Evolutionary conservation across 129 eudicot species (phyloP).

Genomic region (Rutidosis leptorrhynchoides): DNA sequence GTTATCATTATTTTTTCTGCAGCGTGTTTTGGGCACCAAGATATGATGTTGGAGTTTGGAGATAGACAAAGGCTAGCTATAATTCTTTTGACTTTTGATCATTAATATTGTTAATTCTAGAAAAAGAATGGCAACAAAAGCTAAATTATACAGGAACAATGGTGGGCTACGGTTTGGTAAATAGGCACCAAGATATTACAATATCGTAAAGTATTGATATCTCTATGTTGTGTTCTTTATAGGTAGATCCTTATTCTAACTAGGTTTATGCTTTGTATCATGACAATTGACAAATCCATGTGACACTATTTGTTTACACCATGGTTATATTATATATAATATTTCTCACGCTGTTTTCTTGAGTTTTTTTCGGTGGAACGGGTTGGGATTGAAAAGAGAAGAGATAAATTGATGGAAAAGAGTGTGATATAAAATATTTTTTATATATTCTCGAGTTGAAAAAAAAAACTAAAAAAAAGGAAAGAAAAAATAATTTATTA

Average conservation of each 20-base stretch:
- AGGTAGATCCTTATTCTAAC: constrained; percentile 27
- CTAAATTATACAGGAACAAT: constrained; percentile 16
- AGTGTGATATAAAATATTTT: too few relatives aligned
- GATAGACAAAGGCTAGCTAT: background rate
- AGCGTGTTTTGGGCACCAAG: too few relatives aligned
- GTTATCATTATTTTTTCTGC: too few relatives aligned
- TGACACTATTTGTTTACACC: too few relatives aligned
- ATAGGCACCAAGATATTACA: constrained; percentile 29
- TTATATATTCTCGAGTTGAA: too few relatives aligned
- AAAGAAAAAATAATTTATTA: too few relatives aligned
- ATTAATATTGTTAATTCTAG: constrained; percentile 10
- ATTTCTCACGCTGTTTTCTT: too few relatives aligned
- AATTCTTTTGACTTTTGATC: constrained; percentile 28
- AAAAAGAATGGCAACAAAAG: constrained; percentile 29
- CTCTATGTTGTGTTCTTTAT: constrained; percentile 11
- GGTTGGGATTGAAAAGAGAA: too few relatives aligned
- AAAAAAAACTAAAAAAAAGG: too few relatives aligned
- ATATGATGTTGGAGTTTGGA: constrained; percentile 18
- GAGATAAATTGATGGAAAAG: too few relatives aligned
- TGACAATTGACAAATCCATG: background rate
- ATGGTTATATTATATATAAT: too few relatives aligned
- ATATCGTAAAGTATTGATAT: constrained; percentile 15
- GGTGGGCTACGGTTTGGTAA: constrained; percentile 40
- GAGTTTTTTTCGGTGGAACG: too few relatives aligned
- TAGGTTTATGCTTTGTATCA: constrained; percentile 27